Percentiles rank a stretch among this genome's conserved stretches.
phyloP scores from a whole-genome alignment of 257 asterid genomes.

The Nicotiana attenuata region DNA sequence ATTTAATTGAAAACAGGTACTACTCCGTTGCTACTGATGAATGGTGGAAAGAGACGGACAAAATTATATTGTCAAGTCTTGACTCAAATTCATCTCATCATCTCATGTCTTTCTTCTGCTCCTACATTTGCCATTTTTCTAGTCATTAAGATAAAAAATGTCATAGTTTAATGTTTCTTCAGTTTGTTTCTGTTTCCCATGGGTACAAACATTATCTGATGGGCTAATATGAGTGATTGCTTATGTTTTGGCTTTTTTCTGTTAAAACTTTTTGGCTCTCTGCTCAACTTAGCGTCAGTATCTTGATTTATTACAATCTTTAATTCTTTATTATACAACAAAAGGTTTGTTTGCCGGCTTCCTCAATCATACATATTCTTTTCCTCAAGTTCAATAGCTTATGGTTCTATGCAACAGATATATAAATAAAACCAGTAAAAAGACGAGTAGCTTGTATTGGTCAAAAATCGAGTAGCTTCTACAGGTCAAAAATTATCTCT shows the following conservation, averaged over 20 bases:
- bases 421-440: too few relatives aligned
- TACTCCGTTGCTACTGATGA: slow-evolving; percentile 61
- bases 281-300: not conserved
- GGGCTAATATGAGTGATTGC: not conserved
- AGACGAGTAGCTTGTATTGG: too few relatives aligned
- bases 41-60: slow-evolving; percentile 81
- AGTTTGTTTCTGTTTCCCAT: not conserved
- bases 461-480: too few relatives aligned
- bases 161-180: not conserved
- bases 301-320: too few relatives aligned
- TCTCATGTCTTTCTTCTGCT: not conserved
- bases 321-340: too few relatives aligned
- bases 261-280: not conserved
- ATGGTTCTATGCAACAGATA: not conserved
- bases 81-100: not conserved
- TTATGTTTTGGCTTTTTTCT: not conserved
- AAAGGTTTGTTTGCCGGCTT: not conserved
- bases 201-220: too few relatives aligned
- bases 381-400: too few relatives aligned
- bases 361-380: not conserved
- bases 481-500: too few relatives aligned
- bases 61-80: slow-evolving; percentile 59
- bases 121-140: not conserved
- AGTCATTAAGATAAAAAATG: not conserved
- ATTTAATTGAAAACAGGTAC: slow-evolving; percentile 34